Conservation (phyloP, 2,329 filamentous ascomycete genomes). For the Venturia carpophila region DNA sequence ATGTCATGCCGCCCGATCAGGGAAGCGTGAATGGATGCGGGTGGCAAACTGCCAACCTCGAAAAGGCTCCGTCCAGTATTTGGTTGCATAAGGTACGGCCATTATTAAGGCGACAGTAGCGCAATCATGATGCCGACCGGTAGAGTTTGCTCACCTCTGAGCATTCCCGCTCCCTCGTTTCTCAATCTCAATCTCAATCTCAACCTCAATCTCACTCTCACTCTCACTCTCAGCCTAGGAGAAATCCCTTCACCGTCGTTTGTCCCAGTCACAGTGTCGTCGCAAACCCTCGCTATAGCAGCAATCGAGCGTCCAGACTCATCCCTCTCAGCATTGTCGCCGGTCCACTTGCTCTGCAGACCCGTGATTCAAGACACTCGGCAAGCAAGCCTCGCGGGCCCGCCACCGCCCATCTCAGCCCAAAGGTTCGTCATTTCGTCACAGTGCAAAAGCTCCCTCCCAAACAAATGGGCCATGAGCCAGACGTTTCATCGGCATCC, state of each 20-base stretch:
- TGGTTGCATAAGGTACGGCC: not conserved
- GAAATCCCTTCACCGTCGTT: no score
- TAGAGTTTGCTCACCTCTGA: not conserved
- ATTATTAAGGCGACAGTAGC: not conserved
- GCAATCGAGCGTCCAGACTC: not conserved
- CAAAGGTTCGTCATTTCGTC: slow-evolving; percentile 2
- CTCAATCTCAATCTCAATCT: no score
- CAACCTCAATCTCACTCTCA: no score
- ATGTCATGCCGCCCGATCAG: no score
- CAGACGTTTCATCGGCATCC: not conserved
- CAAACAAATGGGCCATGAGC: not conserved
- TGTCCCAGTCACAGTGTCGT: no score
- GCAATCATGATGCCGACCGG: no score
- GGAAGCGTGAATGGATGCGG: no score
- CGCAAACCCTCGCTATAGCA: no score
- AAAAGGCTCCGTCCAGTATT: no score
- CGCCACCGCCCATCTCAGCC: slow-evolving; percentile 2
- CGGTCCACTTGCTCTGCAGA: not conserved
- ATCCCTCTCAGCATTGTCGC: not conserved
- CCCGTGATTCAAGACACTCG: not conserved
- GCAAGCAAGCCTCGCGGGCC: not conserved
- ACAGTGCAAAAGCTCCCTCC: not conserved
- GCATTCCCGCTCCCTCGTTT: not conserved
- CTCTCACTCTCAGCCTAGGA: no score
- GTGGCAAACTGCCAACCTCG: no score